Evolutionary conservation across 306 rosid species (phyloP).

Genomic region (Lotus japonicus): DNA sequence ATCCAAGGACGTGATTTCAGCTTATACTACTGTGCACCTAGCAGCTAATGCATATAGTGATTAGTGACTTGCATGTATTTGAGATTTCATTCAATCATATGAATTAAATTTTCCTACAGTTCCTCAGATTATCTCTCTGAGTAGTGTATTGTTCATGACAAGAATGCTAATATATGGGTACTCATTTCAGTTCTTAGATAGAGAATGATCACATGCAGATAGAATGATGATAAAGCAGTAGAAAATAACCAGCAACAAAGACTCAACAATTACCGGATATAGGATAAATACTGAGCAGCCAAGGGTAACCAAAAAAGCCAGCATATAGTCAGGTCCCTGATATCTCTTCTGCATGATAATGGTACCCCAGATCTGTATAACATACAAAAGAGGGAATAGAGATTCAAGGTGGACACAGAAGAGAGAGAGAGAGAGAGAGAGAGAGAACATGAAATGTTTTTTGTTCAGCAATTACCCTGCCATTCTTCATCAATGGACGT

Average conservation of each 20-base stretch:
- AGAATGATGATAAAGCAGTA: background rate
- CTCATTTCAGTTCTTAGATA: background rate
- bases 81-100: too few relatives aligned
- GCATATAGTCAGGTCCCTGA: background rate
- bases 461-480: background rate
- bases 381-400: constrained; percentile 11
- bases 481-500: constrained; percentile 3
- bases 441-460: background rate
- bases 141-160: too few relatives aligned
- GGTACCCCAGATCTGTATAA: constrained; percentile 75
- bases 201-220: background rate
- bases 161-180: background rate
- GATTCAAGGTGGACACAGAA: background rate
- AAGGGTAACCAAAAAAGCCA: constrained; percentile 4
- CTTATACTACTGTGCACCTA: too few relatives aligned
- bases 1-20: too few relatives aligned
- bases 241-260: constrained; percentile 17
- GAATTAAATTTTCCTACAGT: too few relatives aligned
- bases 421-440: background rate
- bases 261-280: constrained; percentile 52
- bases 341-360: constrained; percentile 7
- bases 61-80: too few relatives aligned
- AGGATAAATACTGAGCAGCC: constrained; percentile 15
- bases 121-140: too few relatives aligned
- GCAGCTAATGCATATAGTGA: too few relatives aligned